Evolutionary conservation across 768 basidiomycete species (phyloP).

Genomic region (Macrolepiota dolichaula): DNA sequence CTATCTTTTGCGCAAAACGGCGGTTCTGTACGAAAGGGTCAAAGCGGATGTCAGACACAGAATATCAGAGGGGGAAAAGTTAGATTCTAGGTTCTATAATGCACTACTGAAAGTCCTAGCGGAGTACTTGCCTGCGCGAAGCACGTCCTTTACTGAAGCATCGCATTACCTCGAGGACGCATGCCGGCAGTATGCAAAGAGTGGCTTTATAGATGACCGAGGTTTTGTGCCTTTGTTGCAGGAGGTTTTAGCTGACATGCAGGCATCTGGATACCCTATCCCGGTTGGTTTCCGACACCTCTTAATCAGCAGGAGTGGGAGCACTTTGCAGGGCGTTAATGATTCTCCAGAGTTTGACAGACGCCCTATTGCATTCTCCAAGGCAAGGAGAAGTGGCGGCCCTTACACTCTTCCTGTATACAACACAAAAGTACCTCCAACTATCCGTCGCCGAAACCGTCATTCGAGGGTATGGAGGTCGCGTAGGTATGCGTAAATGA

Average conservation of each 20-base stretch:
- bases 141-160: not conserved
- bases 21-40: not conserved
- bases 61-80: constrained; percentile 9
- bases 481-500: not conserved
- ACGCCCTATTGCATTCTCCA: not conserved
- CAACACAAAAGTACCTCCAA: not conserved
- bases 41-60: constrained; percentile 8
- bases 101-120: constrained; percentile 48
- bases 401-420: constrained; percentile 9
- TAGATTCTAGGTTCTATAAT: constrained; percentile 68
- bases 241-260: constrained; percentile 18
- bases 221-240: constrained; percentile 4
- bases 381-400: not conserved
- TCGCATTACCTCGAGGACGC: not conserved
- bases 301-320: constrained; percentile 14
- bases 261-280: constrained; percentile 14
- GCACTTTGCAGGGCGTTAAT: not conserved
- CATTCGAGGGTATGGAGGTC: not conserved
- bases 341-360: constrained; percentile 2
- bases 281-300: constrained; percentile 16
- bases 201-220: not conserved
- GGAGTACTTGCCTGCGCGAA: constrained; percentile 4
- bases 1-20: not conserved
- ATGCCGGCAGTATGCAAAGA: constrained; percentile 2
- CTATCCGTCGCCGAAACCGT: not conserved